phyloP scores from a whole-genome alignment of 208 protist species.

The Leishmania arabica region DNA sequence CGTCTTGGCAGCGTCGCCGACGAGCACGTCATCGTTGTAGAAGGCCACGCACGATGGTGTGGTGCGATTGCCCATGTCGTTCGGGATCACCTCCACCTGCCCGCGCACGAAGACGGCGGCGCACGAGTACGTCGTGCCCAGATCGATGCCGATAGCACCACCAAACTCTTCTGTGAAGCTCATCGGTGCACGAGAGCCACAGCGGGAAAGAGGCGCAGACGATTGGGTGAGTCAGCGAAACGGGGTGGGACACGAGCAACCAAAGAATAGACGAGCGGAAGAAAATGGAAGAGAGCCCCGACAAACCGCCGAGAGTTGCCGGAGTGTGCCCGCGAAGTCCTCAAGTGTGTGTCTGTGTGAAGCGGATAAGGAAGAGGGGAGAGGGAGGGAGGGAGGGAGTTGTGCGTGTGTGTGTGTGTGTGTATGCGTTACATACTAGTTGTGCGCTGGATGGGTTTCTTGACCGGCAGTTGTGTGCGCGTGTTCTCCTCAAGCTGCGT shows the following conservation, averaged over 20 bases:
- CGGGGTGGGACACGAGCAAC: not conserved
- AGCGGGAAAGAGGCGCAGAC: not conserved
- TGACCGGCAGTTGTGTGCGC: not conserved
- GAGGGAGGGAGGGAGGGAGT: not conserved
- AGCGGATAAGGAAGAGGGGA: not conserved
- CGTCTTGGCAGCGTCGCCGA: constrained; percentile 96
- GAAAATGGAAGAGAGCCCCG: not conserved
- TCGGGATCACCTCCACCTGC: constrained; percentile 98
- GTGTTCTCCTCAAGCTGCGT: not conserved
- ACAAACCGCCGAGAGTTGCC: not conserved
- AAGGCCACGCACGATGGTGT: constrained; percentile 99
- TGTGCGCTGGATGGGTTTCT: not conserved
- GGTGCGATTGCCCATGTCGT: constrained; percentile 99
- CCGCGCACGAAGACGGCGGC: constrained; percentile 90
- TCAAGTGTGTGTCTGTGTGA: not conserved
- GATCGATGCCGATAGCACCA: constrained; percentile 92
- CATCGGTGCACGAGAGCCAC: constrained; percentile 4
- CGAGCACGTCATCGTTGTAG: constrained; percentile 94
- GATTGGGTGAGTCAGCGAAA: not conserved
- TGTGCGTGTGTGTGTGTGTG: not conserved
- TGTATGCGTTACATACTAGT: not conserved
- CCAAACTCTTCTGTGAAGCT: constrained; percentile 45
- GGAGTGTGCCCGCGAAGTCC: not conserved
- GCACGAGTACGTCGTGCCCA: constrained; percentile 97
- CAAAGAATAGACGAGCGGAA: not conserved